A percentile compares a stretch with the other conserved stretches of the same genome.
Evolutionary conservation across 768 basidiomycete species (phyloP).

Genomic region (Cystofilobasidium bisporidii): DNA sequence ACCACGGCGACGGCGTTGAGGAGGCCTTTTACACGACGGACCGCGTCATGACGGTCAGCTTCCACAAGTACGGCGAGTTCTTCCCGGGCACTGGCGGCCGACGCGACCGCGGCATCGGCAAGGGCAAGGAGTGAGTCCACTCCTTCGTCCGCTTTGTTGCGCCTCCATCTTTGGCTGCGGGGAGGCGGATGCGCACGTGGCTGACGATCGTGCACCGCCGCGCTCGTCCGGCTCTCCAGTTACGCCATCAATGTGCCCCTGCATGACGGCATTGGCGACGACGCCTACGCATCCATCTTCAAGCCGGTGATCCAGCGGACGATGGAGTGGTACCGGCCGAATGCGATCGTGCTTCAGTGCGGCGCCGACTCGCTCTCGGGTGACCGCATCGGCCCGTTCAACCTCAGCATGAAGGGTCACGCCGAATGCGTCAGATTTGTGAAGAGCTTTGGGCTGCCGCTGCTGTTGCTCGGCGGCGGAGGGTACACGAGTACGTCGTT

Average conservation of each 20-base stretch:
- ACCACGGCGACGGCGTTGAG: slow-evolving; percentile 98
- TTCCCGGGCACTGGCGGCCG: slow-evolving; percentile 99
- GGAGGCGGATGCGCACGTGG: no score
- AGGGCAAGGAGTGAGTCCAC: slow-evolving; percentile 56
- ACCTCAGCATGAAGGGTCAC: slow-evolving; percentile 93
- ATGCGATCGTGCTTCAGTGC: slow-evolving; percentile 91
- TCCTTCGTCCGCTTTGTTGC: not conserved
- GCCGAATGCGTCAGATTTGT: slow-evolving; percentile 96
- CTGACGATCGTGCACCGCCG: not conserved
- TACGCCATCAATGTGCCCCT: slow-evolving; percentile 92
- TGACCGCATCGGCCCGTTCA: slow-evolving; percentile 90
- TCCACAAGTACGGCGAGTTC: slow-evolving; percentile 98
- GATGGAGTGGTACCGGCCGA: slow-evolving; percentile 88
- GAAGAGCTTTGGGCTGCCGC: slow-evolving; percentile 86
- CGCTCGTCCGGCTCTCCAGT: slow-evolving; percentile 36
- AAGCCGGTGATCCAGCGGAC: slow-evolving; percentile 89
- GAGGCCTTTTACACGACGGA: slow-evolving; percentile 99
- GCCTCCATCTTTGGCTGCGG: no score
- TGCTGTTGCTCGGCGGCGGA: slow-evolving; percentile 90
- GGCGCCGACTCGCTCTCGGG: slow-evolving; percentile 95
- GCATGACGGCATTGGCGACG: slow-evolving; percentile 88
- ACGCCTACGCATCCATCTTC: slow-evolving; percentile 88
- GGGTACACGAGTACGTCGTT: slow-evolving; percentile 60
- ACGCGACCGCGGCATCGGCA: slow-evolving; percentile 82
- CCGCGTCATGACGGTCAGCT: slow-evolving; percentile 94